phyloP scores from a whole-genome alignment of 2,329 filamentous ascomycete species.

The Trichoderma polysporum region DNA sequence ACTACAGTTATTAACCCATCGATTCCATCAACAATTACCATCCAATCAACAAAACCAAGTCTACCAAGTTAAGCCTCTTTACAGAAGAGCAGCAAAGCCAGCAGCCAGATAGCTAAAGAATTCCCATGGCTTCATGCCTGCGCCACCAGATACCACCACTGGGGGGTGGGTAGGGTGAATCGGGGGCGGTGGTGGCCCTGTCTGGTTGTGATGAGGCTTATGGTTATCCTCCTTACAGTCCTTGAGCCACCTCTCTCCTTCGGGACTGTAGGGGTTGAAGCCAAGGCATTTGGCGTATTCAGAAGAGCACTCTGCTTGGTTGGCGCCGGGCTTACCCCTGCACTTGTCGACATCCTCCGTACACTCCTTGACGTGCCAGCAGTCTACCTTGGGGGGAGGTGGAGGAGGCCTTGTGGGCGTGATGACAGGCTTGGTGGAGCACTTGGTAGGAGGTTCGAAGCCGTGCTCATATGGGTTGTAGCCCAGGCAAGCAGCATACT shows the following conservation, averaged over 20 bases:
- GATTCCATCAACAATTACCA: not conserved
- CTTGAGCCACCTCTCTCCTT: not conserved
- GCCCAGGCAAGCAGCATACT: slow-evolving; percentile 21
- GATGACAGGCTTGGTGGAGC: not conserved
- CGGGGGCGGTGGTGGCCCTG: not conserved
- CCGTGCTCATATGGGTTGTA: slow-evolving; percentile 11
- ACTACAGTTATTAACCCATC: not conserved
- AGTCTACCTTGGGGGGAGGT: slow-evolving; percentile 2
- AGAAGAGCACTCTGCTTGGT: not conserved
- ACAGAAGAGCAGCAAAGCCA: slow-evolving; percentile 30
- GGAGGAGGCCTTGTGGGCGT: not conserved
- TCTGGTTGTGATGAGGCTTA: not conserved
- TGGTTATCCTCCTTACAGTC: not conserved
- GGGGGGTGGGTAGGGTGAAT: slow-evolving; percentile 12
- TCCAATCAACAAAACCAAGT: not conserved
- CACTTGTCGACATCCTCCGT: not conserved
- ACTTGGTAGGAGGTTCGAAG: not conserved
- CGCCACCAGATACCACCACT: slow-evolving; percentile 25
- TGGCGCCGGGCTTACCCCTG: not conserved
- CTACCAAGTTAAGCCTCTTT: not conserved
- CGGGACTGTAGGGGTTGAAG: not conserved
- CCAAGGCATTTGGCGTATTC: slow-evolving; percentile 10
- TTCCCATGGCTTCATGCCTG: slow-evolving; percentile 26
- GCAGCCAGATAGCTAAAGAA: slow-evolving; percentile 27
- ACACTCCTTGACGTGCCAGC: not conserved